Evolutionary conservation across 2,329 filamentous ascomycete genomes (phyloP).

Genomic region (Paradendryphiella salina): DNA sequence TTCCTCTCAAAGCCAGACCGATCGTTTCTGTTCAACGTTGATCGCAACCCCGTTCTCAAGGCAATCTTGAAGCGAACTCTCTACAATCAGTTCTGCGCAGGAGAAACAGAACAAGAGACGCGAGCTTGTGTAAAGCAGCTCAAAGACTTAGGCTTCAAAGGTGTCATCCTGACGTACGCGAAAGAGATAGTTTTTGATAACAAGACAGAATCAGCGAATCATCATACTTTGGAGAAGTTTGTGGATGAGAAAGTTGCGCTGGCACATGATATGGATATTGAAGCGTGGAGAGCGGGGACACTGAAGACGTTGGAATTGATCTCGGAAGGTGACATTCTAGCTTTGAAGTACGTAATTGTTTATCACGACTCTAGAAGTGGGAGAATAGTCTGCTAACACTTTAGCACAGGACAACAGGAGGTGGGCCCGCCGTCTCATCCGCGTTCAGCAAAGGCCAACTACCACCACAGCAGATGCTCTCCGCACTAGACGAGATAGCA

Average conservation of each 20-base stretch:
- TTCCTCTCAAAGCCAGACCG: slow-evolving; percentile 48
- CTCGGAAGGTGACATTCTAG: slow-evolving; percentile 37
- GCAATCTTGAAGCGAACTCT: slow-evolving; percentile 76
- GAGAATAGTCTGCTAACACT: slow-evolving; percentile 12
- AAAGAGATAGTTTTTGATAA: slow-evolving; percentile 62
- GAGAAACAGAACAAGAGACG: slow-evolving; percentile 72
- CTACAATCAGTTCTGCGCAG: slow-evolving; percentile 89
- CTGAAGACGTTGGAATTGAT: slow-evolving; percentile 38
- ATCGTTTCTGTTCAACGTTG: slow-evolving; percentile 59
- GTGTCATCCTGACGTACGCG: slow-evolving; percentile 83
- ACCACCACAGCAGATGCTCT: slow-evolving; percentile 50
- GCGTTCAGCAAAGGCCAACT: slow-evolving; percentile 44
- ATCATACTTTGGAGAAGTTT: slow-evolving; percentile 19
- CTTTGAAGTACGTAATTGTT: slow-evolving; percentile 31
- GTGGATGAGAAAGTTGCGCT: slow-evolving; percentile 3
- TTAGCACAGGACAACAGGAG: slow-evolving; percentile 51
- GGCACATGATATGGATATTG: slow-evolving; percentile 40
- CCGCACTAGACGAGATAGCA: slow-evolving; percentile 50
- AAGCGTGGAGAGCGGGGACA: slow-evolving; percentile 38
- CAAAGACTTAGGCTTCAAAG: slow-evolving; percentile 75
- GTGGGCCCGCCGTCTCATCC: slow-evolving; percentile 47
- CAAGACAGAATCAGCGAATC: slow-evolving; percentile 28
- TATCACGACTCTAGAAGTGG: background rate
- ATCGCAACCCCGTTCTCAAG: slow-evolving; percentile 73
- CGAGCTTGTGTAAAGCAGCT: slow-evolving; percentile 61